These are phyloP conservation scores for Aspergillus pseudoglaucus DNA, from an alignment of 2,329 filamentous ascomycete genomes.

Conservation along the genomic window DNA sequence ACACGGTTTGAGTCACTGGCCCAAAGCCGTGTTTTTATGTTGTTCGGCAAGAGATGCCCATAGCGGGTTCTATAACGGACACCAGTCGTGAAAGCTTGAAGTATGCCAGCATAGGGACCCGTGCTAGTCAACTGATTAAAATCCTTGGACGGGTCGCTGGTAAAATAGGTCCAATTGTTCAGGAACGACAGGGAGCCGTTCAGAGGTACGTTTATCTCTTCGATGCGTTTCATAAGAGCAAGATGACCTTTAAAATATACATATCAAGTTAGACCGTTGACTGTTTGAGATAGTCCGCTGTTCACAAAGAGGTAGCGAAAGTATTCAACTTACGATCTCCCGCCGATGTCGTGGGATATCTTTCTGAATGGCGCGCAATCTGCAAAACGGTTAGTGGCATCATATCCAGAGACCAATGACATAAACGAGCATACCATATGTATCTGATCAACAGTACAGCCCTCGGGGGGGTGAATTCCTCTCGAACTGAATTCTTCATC, in stretches of 20 bases:
- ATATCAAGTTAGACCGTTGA: slow-evolving; percentile 1
- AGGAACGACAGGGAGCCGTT: slow-evolving; percentile 49
- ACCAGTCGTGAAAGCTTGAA: slow-evolving; percentile 50
- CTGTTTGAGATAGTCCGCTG: neutral
- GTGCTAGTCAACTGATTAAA: slow-evolving; percentile 52
- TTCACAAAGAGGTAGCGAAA: neutral
- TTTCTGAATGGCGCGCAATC: slow-evolving; percentile 53
- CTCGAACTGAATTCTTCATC: slow-evolving; percentile 23
- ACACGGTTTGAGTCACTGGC: slow-evolving; percentile 50
- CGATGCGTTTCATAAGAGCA: slow-evolving; percentile 43
- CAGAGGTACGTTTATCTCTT: slow-evolving; percentile 34
- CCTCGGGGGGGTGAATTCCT: slow-evolving; percentile 40
- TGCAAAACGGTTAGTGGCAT: slow-evolving; percentile 16
- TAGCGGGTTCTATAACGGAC: slow-evolving; percentile 50
- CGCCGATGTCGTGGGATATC: slow-evolving; percentile 49
- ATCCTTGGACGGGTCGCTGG: slow-evolving; percentile 34
- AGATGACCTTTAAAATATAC: slow-evolving; percentile 37
- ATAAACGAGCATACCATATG: slow-evolving; percentile 45
- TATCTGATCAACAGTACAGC: slow-evolving; percentile 50
- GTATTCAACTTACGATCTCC: slow-evolving; percentile 41
- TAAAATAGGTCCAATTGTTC: slow-evolving; percentile 51
- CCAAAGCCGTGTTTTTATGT: slow-evolving; percentile 43
- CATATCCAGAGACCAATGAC: neutral
- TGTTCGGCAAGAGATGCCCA: slow-evolving; percentile 36
- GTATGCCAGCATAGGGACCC: slow-evolving; percentile 51